Percentiles rank a stretch among this genome's conserved stretches.
These are phyloP conservation scores for Pythium sp. DNA, from an alignment of 352 stramenopile genomes.

Conservation along the genomic window DNA sequence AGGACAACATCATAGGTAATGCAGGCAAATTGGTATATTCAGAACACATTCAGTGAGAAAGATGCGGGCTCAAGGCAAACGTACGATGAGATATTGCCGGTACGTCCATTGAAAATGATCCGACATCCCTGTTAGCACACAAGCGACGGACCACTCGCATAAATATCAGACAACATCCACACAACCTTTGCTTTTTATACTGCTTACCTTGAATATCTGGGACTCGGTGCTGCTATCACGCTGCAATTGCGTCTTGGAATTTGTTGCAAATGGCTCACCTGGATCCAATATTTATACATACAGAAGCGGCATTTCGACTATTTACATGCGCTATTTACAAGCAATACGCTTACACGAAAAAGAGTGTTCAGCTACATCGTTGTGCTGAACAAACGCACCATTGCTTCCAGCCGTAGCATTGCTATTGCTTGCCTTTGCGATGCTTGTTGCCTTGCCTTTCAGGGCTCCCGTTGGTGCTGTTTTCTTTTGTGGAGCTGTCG, in stretches of 20 bases:
- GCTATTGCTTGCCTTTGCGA: not conserved
- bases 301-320: not conserved
- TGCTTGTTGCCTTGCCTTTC: not conserved
- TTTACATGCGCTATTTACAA: not conserved
- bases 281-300: not conserved
- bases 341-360: not conserved
- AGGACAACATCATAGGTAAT: not conserved
- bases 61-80: not conserved
- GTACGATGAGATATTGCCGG: constrained; percentile 79
- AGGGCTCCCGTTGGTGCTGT: not conserved
- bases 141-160: not conserved
- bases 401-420: not conserved
- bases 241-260: not conserved
- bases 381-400: not conserved
- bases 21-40: too few relatives aligned
- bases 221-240: not conserved
- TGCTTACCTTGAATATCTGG: constrained; percentile 9
- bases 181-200: not conserved
- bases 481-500: not conserved
- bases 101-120: constrained; percentile 80
- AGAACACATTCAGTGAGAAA: too few relatives aligned
- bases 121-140: constrained; percentile 49
- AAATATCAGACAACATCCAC: not conserved
- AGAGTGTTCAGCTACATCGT: not conserved
- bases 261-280: not conserved